Base-by-base conservation (phyloP, 495 filamentous ascomycete species). In the Aspergillus cavernicola region DNA sequence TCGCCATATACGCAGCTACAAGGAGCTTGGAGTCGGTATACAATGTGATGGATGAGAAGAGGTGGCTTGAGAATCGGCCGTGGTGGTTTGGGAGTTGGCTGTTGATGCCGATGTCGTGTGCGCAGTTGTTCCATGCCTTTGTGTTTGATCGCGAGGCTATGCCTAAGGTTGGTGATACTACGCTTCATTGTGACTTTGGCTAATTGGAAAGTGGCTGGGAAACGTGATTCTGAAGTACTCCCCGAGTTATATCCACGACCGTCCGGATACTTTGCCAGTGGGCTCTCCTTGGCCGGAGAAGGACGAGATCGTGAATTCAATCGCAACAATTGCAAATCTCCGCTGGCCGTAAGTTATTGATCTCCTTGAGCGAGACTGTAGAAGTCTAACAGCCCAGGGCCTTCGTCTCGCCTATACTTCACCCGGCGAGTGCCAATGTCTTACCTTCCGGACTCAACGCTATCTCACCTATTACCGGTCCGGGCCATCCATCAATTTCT, bases 31-130 rank as follows among this genome's bases (percentile, higher is more conserved):
- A 98, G 68, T 93, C 89, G 61, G 75, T 85, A 22, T 98, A 91
- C 73, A 96, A 95, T 66, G 75, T 81, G 4, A 71, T 87, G 12
- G 90, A 96, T 59, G 82, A 86, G 32, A 82, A 87, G 55, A 92
- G 92, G 6, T 87, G 82, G 75, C 77, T 96, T 46, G 84, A 81
- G 74, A 79, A 85, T 36, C 74, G 80, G 55, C 87, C 90, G 6
- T 80, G 80, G 82, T 98, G 93, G 93, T 92, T 90, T 76, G 93
- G 92, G 19, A 95, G 90, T 64, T 97, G 92, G 92, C 75, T 97
- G 78, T 71, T 97, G 61, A 92, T 96, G 79, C 93, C 93, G 0
- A 63, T 95, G n/a, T 85, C 90, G 11, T 89, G 84, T 62, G 93
- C 91, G 28, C 93, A 97, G 71, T 76, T 98, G 45, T 74, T 97